Evolutionary conservation across 768 basidiomycete species (phyloP).

Genomic region (Kockovaella imperatae): DNA sequence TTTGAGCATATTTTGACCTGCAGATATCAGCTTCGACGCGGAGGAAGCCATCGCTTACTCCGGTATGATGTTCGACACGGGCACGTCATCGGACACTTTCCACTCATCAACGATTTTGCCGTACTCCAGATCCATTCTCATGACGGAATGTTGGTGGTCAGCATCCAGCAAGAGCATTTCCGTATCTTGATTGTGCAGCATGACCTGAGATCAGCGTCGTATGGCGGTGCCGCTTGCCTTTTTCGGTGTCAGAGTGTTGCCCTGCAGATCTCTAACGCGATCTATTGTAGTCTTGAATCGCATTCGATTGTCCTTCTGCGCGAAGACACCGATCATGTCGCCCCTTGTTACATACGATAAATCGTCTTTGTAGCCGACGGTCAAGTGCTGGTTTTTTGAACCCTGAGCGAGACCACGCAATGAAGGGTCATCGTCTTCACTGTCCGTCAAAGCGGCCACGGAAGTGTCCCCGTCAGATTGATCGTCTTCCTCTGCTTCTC

Average conservation of each 20-base stretch:
- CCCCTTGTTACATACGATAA: conserved; percentile 89
- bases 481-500: conserved; percentile 58
- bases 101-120: conserved; percentile 98
- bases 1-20: conserved; percentile 82
- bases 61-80: conserved; percentile 82
- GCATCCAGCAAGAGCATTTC: conserved; percentile 92
- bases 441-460: conserved; percentile 5
- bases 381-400: conserved; percentile 76
- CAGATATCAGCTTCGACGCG: not conserved
- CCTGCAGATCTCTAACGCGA: conserved; percentile 68
- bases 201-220: conserved; percentile 56
- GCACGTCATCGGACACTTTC: conserved; percentile 87
- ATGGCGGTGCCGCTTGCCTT: conserved; percentile 52
- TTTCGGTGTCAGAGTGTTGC: conserved; percentile 71
- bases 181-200: conserved; percentile 92
- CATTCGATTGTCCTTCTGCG: conserved; percentile 61
- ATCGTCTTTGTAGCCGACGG: conserved; percentile 91
- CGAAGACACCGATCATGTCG: conserved; percentile 84
- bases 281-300: conserved; percentile 82
- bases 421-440: conserved; percentile 46
- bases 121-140: conserved; percentile 79
- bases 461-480: conserved; percentile 10
- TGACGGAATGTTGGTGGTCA: conserved; percentile 68
- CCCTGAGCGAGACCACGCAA: conserved; percentile 48
- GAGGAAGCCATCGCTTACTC: conserved; percentile 52